These are phyloP conservation scores for Haberlea rhodopensis DNA, from an alignment of 257 asterid genomes.

Conservation along the genomic window DNA sequence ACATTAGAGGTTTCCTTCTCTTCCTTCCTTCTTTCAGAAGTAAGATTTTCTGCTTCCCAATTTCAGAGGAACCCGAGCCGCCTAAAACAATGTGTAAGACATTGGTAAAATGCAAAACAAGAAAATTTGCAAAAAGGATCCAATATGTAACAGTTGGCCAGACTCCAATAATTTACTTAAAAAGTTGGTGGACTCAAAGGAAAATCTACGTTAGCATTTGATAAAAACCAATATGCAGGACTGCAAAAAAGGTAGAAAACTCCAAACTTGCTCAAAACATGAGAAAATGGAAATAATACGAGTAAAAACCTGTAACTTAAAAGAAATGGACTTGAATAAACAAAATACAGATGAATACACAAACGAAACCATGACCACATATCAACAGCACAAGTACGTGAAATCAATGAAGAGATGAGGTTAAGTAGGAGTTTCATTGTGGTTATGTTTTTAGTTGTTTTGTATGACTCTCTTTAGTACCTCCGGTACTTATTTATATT, in stretches of 20 bases:
- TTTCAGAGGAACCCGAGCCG: constrained; percentile 40
- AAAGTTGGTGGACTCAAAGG: constrained; percentile 7
- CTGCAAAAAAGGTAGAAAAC: not conserved
- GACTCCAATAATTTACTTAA: no score
- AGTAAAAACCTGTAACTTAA: constrained; percentile 3
- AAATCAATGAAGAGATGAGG: no score
- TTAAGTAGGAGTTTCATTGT: no score
- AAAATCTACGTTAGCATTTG: constrained; percentile 9
- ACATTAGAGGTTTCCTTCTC: constrained; percentile 71
- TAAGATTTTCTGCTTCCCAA: constrained; percentile 72
- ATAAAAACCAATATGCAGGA: constrained; percentile 8
- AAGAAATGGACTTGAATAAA: not conserved
- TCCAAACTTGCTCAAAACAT: constrained; percentile 2
- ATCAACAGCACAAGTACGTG: no score
- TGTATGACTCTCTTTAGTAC: no score
- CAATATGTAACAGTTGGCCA: constrained; percentile 1
- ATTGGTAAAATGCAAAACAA: not conserved
- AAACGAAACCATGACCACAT: constrained; percentile 5
- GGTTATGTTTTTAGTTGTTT: no score
- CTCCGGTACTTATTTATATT: no score
- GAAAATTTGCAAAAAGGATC: constrained; percentile 1
- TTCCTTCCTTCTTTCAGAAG: constrained; percentile 83
- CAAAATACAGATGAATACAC: no score
- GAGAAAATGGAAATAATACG: not conserved
- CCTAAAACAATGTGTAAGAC: constrained; percentile 30